These are phyloP conservation scores for Xerocomus minutiporus DNA, from an alignment of 1,284 basidiomycete genomes.

Conservation along the genomic window DNA sequence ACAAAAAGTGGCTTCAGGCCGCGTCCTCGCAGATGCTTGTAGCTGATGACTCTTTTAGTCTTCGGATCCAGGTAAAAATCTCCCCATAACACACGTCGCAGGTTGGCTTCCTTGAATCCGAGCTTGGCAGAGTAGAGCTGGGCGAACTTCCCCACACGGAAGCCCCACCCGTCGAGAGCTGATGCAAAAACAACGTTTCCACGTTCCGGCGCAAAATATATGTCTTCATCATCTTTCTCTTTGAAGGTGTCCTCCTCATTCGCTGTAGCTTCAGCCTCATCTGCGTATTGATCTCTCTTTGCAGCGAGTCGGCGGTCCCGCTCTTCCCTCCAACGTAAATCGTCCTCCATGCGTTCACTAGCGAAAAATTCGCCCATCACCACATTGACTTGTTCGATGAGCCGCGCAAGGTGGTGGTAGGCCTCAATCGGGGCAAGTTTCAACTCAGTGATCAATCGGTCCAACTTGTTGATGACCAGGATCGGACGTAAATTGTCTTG, in stretches of 20 bases:
- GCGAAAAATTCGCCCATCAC: slow-evolving; percentile 98
- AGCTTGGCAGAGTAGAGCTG: slow-evolving; percentile 90
- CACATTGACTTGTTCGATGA: slow-evolving; percentile 98
- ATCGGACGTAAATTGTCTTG: slow-evolving; percentile 85
- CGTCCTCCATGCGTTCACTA: slow-evolving; percentile 95
- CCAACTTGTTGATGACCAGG: slow-evolving; percentile 96
- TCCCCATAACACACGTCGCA: slow-evolving; percentile 92
- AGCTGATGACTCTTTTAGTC: slow-evolving; percentile 87
- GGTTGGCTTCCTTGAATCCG: slow-evolving; percentile 84
- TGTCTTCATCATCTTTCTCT: slow-evolving; percentile 95
- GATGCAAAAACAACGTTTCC: slow-evolving; percentile 98
- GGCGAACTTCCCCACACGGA: slow-evolving; percentile 91
- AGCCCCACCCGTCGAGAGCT: slow-evolving; percentile 98
- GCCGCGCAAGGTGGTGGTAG: slow-evolving; percentile 87
- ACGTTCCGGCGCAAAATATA: slow-evolving; percentile 94
- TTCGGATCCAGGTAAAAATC: slow-evolving; percentile 98
- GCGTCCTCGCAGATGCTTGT: slow-evolving; percentile 85
- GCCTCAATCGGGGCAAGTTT: slow-evolving; percentile 90
- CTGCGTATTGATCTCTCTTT: slow-evolving; percentile 67
- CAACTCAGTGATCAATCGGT: slow-evolving; percentile 92
- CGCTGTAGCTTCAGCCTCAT: slow-evolving; percentile 56
- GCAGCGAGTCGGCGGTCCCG: slow-evolving; percentile 76
- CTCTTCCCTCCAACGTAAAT: slow-evolving; percentile 90
- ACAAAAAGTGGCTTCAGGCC: slow-evolving; percentile 96
- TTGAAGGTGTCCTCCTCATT: slow-evolving; percentile 67